Evolutionary conservation across 768 basidiomycete genomes (phyloP), one percentile per base, ranked within the genome.

Genomic region (Galerina marginata): DNA sequence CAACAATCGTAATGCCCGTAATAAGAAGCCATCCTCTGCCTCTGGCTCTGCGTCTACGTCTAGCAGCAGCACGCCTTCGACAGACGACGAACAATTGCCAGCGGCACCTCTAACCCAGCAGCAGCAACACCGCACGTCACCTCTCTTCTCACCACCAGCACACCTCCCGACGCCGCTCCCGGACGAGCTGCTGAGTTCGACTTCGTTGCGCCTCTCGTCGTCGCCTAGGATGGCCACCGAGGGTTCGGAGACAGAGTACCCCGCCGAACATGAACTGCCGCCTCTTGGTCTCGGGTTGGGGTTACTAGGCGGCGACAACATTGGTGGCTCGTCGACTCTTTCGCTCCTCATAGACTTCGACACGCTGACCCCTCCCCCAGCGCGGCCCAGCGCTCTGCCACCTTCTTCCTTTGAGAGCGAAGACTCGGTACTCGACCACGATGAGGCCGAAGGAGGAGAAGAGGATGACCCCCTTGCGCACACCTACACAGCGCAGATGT

Each of bases 121-220:
- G 14, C 49, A 51, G 33, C 39, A 25, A 3, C 51, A 52, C 9
- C 33, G 50, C 7, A 52, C 58, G 1, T 26, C 63, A 25, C 46
- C 59, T 2, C 26, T 29, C 14, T 58, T 61, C n/a, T 67, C 70
- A 15, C 70, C 71, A 12, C 71, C 71, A 0, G 60, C 57, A 0
- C 72, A 69, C 40, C 69, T 72, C 4, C 71, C 71, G 2, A 73
- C 72, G 4, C 72, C 72, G 16, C 67, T 71, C 26, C 72, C 71
- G 5, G 72, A 72, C 20, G 58, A 61, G 25, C 47, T 40, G 38
- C 51, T 47, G 40, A 49, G n/a, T 10, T 46, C 29, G 33, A 26
- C 6, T 43, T 20, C 44, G 20, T 29, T 58, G 43, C 29, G 45
- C 36, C n/a, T 36, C 23, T 16, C 46, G 37, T 33, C 29, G 29